Percentiles rank a stretch among this genome's conserved stretches.
phyloP scores from a whole-genome alignment of 106 monocot genomes.

The Iris macrosiphon region DNA sequence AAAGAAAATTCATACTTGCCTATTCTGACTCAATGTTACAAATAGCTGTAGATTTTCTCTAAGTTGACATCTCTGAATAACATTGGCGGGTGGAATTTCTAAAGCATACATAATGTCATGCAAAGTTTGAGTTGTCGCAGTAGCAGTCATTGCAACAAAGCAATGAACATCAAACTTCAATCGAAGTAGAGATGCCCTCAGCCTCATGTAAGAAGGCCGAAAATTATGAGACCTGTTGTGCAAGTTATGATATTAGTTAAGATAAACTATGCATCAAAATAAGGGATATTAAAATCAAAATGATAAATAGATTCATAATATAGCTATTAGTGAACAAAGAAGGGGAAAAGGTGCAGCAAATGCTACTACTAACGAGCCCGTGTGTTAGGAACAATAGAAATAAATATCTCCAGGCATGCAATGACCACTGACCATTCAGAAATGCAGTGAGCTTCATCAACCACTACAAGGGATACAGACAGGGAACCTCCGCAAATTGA shows the following conservation, averaged over 20 bases:
- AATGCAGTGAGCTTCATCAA: conserved; percentile 99
- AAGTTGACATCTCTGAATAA: conserved; percentile 56
- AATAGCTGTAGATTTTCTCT: conserved; percentile 80
- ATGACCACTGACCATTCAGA: conserved; percentile 81
- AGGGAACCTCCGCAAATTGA: conserved; percentile 40
- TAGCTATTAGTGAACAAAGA: neutral
- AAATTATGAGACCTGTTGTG: conserved; percentile 94
- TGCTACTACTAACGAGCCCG: neutral
- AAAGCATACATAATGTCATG: conserved; percentile 60
- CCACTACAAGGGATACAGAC: conserved; percentile 64
- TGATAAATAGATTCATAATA: neutral
- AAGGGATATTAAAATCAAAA: neutral
- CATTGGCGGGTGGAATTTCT: conserved; percentile 60
- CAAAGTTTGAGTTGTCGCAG: conserved; percentile 76
- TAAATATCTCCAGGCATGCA: neutral
- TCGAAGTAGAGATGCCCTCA: conserved; percentile 60
- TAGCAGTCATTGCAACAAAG: conserved; percentile 97
- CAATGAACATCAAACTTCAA: conserved; percentile 56
- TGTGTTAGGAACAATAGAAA: neutral
- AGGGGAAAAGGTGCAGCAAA: neutral
- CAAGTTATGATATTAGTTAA: neutral
- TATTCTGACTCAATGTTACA: conserved; percentile 60
- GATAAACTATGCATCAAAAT: neutral
- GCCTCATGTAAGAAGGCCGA: conserved; percentile 89
- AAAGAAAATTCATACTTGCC: conserved; percentile 24